Base-by-base conservation (phyloP, 495 filamentous ascomycete genomes). In the Elasticomyces elasticus region DNA sequence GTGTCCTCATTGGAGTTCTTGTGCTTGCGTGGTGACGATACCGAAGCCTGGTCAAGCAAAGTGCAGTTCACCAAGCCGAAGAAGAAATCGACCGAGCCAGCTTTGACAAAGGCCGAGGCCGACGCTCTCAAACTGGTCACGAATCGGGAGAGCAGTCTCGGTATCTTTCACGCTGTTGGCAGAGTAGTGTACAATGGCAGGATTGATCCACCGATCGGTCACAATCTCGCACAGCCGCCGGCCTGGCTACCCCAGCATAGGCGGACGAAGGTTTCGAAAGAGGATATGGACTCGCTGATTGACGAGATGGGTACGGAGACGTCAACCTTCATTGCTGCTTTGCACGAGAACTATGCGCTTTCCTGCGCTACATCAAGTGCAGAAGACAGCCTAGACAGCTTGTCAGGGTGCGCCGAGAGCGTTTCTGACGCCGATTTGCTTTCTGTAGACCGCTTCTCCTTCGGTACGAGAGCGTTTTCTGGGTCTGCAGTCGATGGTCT, bases 111-210 rank as follows among this genome's bases (percentile, higher is more conserved):
- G 35, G 79, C 83, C 57, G 91, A 95, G 62, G 71, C 75, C 47
- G 80, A 86, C 48, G 85, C 79, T 17, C 66, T 94, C 2, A 75
- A 84, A 58, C 64, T 87, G 41, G 75, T 97, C 3, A 87, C 85
- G 0, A 87, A 90, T 61, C 78, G 94, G 45, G 89, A 95, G 69
- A 79, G 86, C 19, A 91, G 79, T 58, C 73, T 96, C 6, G 90
- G 89, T 1, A 83, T 99, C 53, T 99, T 99, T 63, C 94, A 99
- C 68, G 89, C 94, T 25, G 84, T 99, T 46, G 94, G 90, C 15
- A 95, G 89, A 60, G 85, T 97, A 2, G 79, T 95, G 2, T 90
- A 97, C 69, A 97, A 97, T 69, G 97, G 95, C 64, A 78, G 92
- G 35, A 74, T 80, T 26, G 72, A 73, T 24, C 38, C 59, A 4